Base-by-base conservation (phyloP, 495 filamentous ascomycete species). In the Apodospora peruviana region DNA sequence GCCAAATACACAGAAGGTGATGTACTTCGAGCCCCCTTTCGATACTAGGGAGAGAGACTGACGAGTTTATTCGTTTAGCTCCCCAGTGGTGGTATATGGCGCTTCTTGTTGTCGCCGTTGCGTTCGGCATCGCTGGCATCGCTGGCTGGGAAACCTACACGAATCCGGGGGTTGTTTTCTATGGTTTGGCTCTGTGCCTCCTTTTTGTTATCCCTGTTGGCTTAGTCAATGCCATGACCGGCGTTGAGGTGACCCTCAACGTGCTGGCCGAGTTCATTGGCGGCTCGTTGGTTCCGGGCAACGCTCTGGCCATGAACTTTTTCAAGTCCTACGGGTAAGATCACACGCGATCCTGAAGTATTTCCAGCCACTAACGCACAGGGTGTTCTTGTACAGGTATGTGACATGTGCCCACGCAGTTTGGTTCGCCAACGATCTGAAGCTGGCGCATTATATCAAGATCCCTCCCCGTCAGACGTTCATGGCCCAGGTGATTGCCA, bases 181-280 rank as follows among this genome's bases (percentile, higher is more conserved):
- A 63, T 50, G 68, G 68, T 7, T 46, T 69, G 18, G 52, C 51
- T 16, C 59, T 69, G 3, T 71, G 68, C 50, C 22, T 64, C 34
- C 19, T 70, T 11, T 70, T 70, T 48, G 62, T 70, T 12, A 47
- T 70, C 8, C 67, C 67, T 4, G 46, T 67, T 34, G 67, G 67
- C 24, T 63, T 70, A 40, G 57, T 70, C 50, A 60, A 58, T 36
- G 65, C 67, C 22, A 70, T 70, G 25, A 70, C 67, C 3, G 67
- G 67, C 3, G 52, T 68, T 17, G 64, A 68, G 43, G 61, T 68
- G 3, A 64, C 57, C 1, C 54, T 70, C 17, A 67, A 61, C 25
- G 64, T 70, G 7, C 53, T 70, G 16, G 67, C 67, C 37, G 67
- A 70, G 51, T 70, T 70, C 48, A 67, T 70, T 44, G 67, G 67